Evolutionary conservation across 371 early-diverging fungal genomes (phyloP).

Genomic region (Hamiltosporidium tvaerminnensis): DNA sequence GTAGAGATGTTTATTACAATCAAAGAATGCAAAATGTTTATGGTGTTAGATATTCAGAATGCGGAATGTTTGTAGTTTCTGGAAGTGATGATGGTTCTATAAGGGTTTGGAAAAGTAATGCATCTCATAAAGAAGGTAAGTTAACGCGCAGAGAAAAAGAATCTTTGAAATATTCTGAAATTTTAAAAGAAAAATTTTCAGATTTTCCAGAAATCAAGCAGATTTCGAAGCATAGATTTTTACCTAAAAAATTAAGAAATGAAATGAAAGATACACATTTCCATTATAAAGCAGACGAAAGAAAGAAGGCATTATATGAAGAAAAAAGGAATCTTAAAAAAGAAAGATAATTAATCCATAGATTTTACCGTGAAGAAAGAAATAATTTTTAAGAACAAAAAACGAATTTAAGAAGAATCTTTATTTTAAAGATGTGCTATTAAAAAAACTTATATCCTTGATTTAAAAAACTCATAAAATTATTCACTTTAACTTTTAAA

Average conservation of each 20-base stretch:
- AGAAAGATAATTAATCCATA: background rate
- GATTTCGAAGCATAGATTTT: constrained; percentile 43
- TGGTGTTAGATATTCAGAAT: constrained; percentile 43
- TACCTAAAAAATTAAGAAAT: constrained; percentile 45
- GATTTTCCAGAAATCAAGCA: constrained; percentile 40
- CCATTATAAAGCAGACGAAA: constrained; percentile 36
- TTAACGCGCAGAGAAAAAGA: constrained; percentile 36
- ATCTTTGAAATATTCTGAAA: constrained; percentile 20
- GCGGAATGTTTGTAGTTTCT: constrained; percentile 44
- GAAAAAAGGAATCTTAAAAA: background rate
- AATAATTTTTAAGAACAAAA: no score
- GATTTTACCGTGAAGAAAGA: no score
- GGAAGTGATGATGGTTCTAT: constrained; percentile 51
- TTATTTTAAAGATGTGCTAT: no score
- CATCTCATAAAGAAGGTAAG: constrained; percentile 14
- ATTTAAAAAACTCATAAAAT: no score
- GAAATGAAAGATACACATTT: constrained; percentile 36
- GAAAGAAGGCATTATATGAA: constrained; percentile 19
- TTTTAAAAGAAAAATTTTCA: constrained; percentile 49
- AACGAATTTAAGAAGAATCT: no score
- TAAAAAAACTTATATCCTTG: no score
- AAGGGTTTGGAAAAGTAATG: constrained; percentile 48
- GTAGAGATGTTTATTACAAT: constrained; percentile 85
- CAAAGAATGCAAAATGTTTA: constrained; percentile 71
- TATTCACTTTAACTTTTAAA: no score